A percentile compares a stretch with the other conserved stretches of the same genome.
Evolutionary conservation across 225 moss, liverwort and hornwort species (phyloP).

Genomic region (Pseudoscleropodium purum): DNA sequence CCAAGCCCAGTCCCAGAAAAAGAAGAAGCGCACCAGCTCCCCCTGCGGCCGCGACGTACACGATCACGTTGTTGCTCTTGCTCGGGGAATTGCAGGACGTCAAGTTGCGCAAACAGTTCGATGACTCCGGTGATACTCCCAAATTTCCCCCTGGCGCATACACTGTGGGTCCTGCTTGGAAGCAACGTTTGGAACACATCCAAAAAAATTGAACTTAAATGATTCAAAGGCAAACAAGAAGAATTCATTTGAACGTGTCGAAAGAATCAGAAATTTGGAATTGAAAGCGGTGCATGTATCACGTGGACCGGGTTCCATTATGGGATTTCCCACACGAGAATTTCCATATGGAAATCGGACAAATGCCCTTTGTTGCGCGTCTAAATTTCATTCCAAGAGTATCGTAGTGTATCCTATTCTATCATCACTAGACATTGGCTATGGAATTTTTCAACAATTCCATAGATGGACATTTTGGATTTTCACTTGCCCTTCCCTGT

Average conservation of each 20-base stretch:
- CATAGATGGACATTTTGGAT: background rate
- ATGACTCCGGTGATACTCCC: background rate
- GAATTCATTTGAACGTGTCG: background rate
- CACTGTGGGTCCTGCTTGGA: background rate
- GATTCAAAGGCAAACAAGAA: background rate
- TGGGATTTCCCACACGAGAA: background rate
- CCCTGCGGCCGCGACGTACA: constrained; percentile 12
- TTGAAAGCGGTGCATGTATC: background rate
- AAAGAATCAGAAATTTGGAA: background rate
- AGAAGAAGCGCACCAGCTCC: constrained; percentile 9
- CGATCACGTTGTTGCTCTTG: constrained; percentile 2
- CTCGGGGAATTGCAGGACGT: constrained; percentile 1
- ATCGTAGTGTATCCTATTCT: background rate
- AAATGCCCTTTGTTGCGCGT: background rate
- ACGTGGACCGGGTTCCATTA: background rate
- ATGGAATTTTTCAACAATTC: background rate
- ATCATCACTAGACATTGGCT: background rate
- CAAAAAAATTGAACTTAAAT: background rate
- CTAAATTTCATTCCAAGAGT: background rate
- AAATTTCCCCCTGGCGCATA: background rate
- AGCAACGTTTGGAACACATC: background rate
- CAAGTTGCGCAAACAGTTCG: background rate
- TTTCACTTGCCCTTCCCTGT: background rate
- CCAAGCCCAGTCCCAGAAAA: constrained; percentile 7
- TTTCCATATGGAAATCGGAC: background rate